Evolutionary conservation across 108 stramenopile species (phyloP).

Genomic region (Conticribra weissflogii): DNA sequence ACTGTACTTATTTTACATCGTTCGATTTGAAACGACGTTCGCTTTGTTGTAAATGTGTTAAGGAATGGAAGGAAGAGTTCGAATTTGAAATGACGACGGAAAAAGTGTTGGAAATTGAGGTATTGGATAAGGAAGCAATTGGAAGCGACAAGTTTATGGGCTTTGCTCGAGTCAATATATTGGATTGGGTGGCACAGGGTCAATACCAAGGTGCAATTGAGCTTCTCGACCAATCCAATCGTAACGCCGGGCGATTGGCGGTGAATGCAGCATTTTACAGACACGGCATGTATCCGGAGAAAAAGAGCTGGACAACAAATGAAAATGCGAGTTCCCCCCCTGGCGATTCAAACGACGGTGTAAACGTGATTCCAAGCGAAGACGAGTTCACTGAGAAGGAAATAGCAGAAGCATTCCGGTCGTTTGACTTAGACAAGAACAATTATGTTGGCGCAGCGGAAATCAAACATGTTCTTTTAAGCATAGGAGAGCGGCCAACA

Average conservation of each 20-base stretch:
- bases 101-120: constrained; percentile 69
- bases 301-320: constrained; percentile 7
- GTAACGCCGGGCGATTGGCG: constrained; percentile 64
- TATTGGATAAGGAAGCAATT: constrained; percentile 77
- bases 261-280: constrained; percentile 73
- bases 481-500: constrained; percentile 79
- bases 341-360: constrained; percentile 14
- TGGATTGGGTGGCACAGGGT: constrained; percentile 85
- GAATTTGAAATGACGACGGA: constrained; percentile 84
- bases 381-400: constrained; percentile 81
- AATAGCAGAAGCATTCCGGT: constrained; percentile 76
- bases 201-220: constrained; percentile 75
- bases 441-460: constrained; percentile 84
- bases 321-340: background rate
- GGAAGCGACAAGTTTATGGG: constrained; percentile 90
- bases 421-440: constrained; percentile 84
- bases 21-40: background rate
- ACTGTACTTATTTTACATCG: background rate
- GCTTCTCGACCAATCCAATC: constrained; percentile 65
- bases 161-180: constrained; percentile 67
- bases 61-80: constrained; percentile 80
- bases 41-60: background rate
- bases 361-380: constrained; percentile 7
- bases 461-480: constrained; percentile 76
- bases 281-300: constrained; percentile 44